Percentiles rank a stretch among this genome's conserved stretches.
Conservation (phyloP, 2,329 filamentous ascomycete species). For the Cryphonectria carpinicola region DNA sequence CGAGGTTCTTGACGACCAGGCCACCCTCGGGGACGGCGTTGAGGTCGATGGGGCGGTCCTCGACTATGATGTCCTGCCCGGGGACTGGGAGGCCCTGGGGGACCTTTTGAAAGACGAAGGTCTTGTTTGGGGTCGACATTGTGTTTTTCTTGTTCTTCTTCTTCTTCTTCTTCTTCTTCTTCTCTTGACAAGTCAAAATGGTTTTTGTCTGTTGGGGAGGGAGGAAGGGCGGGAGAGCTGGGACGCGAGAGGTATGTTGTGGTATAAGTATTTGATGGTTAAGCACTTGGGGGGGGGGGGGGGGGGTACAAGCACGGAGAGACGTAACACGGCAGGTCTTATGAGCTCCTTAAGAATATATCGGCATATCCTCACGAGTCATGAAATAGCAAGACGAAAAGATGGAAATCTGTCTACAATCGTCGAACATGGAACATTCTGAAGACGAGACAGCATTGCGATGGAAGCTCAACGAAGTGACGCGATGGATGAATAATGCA, state of each 20-base stretch:
- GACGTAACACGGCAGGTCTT: neutral
- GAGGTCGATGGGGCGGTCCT: conserved; percentile 70
- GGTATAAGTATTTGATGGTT: neutral
- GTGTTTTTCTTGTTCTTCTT: conserved; percentile 30
- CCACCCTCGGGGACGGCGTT: conserved; percentile 66
- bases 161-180: too few species aligned
- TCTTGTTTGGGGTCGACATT: conserved; percentile 65
- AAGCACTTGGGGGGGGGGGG: neutral
- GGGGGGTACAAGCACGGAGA: neutral
- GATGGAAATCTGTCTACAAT: too few species aligned
- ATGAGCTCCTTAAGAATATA: neutral
- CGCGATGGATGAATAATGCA: conserved; percentile 19
- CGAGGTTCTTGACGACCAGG: conserved; percentile 70
- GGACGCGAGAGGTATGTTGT: too few species aligned
- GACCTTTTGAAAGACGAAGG: conserved; percentile 71
- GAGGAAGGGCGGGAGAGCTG: conserved; percentile 41
- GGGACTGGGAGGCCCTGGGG: conserved; percentile 69
- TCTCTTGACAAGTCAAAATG: conserved; percentile 33
- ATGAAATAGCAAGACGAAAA: neutral
- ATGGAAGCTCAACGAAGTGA: conserved; percentile 7
- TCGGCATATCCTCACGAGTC: neutral
- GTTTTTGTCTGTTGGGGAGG: conserved; percentile 67
- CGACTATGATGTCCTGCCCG: conserved; percentile 71
- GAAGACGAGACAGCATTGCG: conserved; percentile 11
- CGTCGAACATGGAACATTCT: neutral